phyloP scores from a whole-genome alignment of 495 filamentous ascomycete species.

The Pyrenula aspistea region DNA sequence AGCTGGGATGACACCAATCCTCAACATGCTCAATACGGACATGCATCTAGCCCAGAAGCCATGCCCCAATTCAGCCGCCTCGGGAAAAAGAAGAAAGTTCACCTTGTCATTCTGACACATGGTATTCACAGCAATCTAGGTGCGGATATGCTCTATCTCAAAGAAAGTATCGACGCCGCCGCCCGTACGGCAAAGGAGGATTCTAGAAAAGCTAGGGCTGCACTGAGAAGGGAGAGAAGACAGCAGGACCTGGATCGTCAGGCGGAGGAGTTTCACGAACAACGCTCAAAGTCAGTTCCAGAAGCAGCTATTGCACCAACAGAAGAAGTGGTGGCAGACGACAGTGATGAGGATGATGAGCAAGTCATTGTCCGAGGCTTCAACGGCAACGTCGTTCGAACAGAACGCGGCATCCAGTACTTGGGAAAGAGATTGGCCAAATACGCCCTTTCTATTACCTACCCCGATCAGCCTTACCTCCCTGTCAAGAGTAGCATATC shows the following conservation, averaged over 20 bases:
- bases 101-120: conserved; percentile 87
- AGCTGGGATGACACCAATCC: conserved; percentile 37
- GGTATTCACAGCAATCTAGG: conserved; percentile 95
- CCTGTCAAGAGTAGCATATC: conserved; percentile 50
- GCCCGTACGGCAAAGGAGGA: conserved; percentile 55
- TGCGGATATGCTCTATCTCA: conserved; percentile 91
- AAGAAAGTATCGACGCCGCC: conserved; percentile 87
- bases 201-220: conserved; percentile 41
- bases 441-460: conserved; percentile 77
- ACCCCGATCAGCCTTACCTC: conserved; percentile 78
- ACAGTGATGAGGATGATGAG: conserved; percentile 59
- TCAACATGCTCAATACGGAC: conserved; percentile 12
- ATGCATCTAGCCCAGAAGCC: not conserved
- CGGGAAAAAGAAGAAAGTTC: conserved; percentile 51
- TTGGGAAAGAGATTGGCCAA: conserved; percentile 91
- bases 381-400: conserved; percentile 76
- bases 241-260: not conserved
- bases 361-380: conserved; percentile 92
- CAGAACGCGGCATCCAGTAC: conserved; percentile 92
- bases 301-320: not conserved
- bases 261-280: conserved; percentile 5
- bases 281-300: conserved; percentile 6
- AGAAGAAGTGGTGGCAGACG: conserved; percentile 11
- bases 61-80: conserved; percentile 9
- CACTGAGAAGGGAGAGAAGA: conserved; percentile 15